Base-by-base conservation (phyloP, 176 grass and related monocot species). In the Tillandsia leiboldiana region DNA sequence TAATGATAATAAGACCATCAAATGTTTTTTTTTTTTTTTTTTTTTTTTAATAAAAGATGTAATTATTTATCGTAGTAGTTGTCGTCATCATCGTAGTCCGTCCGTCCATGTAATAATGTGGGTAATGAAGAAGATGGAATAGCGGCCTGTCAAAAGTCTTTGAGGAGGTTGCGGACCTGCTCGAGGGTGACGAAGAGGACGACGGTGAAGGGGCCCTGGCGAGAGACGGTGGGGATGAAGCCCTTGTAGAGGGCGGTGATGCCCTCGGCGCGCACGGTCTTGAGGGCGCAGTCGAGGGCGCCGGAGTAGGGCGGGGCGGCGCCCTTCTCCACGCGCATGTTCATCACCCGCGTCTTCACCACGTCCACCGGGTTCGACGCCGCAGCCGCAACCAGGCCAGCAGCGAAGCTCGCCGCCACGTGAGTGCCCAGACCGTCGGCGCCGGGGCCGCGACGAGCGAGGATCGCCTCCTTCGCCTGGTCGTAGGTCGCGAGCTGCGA, bases 131-230 rank as follows among this genome's bases (percentile, higher is more conserved):
- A 24, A 17, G 62, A 78, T 8, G 14, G 15, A 8, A 9, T 59
- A 0, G 6, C 70, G 51, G 51, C 9, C 66, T 61, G 57, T 77
- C 81, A 91, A 84, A 99, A 9, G 58, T 85, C 95, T 64, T 85
- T 87, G 57, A 99, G 88, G 11, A 99, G 74, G 75, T 99, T 99
- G 82, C 87, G 87, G 72, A 99, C 95, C 82, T 99, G 95, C 78
- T 99, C 95, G 12, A 99, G 90, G 42, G 95, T 99, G 66, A 99
- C 95, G 66, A 99, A 94, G 72, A 99, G 84, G 13, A 99, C 89
- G 0, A 99, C 82, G 52, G 95, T 99, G 82, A 99, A 99, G 2
- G 95, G 95, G 0, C 95, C 95, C 84, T 99, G 95, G 12, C 95
- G 84, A 65, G 85, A 85, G 14, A 93, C 89, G 7, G 90, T 99